Conservation (phyloP, 2,329 filamentous ascomycete genomes). For the Monosporascus sp. region DNA sequence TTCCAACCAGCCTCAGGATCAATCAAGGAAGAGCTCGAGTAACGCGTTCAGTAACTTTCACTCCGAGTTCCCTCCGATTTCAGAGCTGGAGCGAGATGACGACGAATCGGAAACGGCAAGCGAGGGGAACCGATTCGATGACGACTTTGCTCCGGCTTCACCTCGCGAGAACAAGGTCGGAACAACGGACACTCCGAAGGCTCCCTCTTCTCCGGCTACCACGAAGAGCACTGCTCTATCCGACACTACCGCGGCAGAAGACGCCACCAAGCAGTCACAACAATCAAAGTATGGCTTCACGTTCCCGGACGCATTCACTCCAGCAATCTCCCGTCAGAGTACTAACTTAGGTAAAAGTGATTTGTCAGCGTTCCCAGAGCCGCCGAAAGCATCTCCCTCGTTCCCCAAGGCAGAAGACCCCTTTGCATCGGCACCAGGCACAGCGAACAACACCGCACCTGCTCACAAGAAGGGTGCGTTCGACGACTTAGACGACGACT, state of each 20-base stretch:
- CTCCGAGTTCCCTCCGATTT: slow-evolving; percentile 87
- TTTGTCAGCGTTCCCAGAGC: slow-evolving; percentile 22
- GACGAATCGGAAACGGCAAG: slow-evolving; percentile 80
- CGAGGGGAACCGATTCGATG: slow-evolving; percentile 81
- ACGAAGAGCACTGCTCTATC: slow-evolving; percentile 25
- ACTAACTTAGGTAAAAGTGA: slow-evolving; percentile 23
- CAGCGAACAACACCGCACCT: slow-evolving; percentile 26
- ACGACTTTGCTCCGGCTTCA: slow-evolving; percentile 74
- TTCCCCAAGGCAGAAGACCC: slow-evolving; percentile 28
- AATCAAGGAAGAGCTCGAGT: slow-evolving; percentile 32
- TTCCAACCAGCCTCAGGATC: slow-evolving; percentile 43
- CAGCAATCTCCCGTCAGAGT: slow-evolving; percentile 1
- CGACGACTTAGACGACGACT: slow-evolving; percentile 73
- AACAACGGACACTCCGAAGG: slow-evolving; percentile 19
- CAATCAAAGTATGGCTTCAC: slow-evolving; percentile 24
- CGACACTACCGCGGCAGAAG: slow-evolving; percentile 15
- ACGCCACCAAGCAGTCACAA: slow-evolving; percentile 14
- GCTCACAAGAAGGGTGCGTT: slow-evolving; percentile 50
- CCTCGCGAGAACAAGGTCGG: slow-evolving; percentile 32
- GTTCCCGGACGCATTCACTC: slow-evolving; percentile 3
- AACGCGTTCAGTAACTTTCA: slow-evolving; percentile 52
- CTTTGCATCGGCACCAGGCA: slow-evolving; percentile 30
- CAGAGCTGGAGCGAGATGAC: slow-evolving; percentile 75
- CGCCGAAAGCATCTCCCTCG: slow-evolving; percentile 31
- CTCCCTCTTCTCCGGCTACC: slow-evolving; percentile 19